A percentile compares a stretch with the other conserved stretches of the same genome.
Evolutionary conservation across 768 basidiomycete species (phyloP).

Genomic region (Phylloporus rhodoxanthus): DNA sequence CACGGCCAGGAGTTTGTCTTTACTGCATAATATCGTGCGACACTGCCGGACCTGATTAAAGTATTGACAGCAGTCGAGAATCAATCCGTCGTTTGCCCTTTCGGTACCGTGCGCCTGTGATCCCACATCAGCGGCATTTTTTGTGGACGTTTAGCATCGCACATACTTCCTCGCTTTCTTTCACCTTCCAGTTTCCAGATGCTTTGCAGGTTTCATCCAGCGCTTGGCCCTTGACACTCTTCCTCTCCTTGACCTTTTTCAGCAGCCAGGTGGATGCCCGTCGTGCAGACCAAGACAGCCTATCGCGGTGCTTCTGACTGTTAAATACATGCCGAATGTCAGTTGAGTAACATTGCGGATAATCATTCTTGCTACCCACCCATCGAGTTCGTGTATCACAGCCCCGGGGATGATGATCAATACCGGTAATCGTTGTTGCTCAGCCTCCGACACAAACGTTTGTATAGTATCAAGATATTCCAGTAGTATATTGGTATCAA

Average conservation of each 20-base stretch:
- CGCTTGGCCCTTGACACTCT: slow-evolving; percentile 54
- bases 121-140: background rate
- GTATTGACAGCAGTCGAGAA: slow-evolving; percentile 71
- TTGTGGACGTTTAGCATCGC: background rate
- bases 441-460: slow-evolving; percentile 59
- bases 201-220: slow-evolving; percentile 56
- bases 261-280: slow-evolving; percentile 66
- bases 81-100: slow-evolving; percentile 59
- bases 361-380: slow-evolving; percentile 38
- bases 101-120: slow-evolving; percentile 26
- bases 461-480: slow-evolving; percentile 59
- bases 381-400: slow-evolving; percentile 74
- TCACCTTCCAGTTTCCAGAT: slow-evolving; percentile 57
- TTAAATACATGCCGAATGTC: background rate
- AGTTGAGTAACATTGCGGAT: background rate
- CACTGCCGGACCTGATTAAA: slow-evolving; percentile 38
- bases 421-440: slow-evolving; percentile 44
- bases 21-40: slow-evolving; percentile 59
- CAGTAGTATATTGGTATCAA: slow-evolving; percentile 78
- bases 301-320: slow-evolving; percentile 38
- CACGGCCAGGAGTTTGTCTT: slow-evolving; percentile 62
- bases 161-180: slow-evolving; percentile 40
- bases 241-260: slow-evolving; percentile 52
- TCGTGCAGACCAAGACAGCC: slow-evolving; percentile 58
- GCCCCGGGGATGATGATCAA: slow-evolving; percentile 65